These are phyloP conservation scores for Echeveria elegans DNA, from an alignment of 164 flowering plant species.

Conservation along the genomic window DNA sequence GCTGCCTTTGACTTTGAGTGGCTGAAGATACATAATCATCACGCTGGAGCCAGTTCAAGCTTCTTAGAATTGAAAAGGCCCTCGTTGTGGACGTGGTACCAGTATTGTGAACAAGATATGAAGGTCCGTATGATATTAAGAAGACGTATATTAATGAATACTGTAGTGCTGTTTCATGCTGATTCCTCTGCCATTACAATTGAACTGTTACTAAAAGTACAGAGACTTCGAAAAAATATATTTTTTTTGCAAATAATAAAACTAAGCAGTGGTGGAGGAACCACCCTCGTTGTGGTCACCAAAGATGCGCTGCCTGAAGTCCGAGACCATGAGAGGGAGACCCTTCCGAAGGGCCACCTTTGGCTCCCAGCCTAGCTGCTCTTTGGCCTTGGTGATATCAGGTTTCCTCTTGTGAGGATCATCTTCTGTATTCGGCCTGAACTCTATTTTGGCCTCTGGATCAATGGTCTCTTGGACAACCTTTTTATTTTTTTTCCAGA, in stretches of 20 bases:
- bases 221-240: background rate
- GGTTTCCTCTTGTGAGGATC: slow-evolving; percentile 99
- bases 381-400: slow-evolving; percentile 81
- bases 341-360: slow-evolving; percentile 76
- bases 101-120: too few species aligned
- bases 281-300: slow-evolving; percentile 61
- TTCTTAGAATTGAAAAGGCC: too few species aligned
- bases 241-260: background rate
- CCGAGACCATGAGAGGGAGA: slow-evolving; percentile 85
- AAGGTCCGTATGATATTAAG: too few species aligned
- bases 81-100: too few species aligned
- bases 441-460: slow-evolving; percentile 77
- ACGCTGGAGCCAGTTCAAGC: too few species aligned
- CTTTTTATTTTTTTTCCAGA: slow-evolving; percentile 38
- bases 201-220: background rate
- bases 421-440: slow-evolving; percentile 83
- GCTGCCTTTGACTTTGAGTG: too few species aligned
- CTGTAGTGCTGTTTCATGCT: background rate
- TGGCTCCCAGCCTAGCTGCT: slow-evolving; percentile 84
- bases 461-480: slow-evolving; percentile 91
- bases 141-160: background rate
- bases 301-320: slow-evolving; percentile 75
- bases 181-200: background rate
- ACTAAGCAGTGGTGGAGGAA: slow-evolving; percentile 10
- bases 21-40: too few species aligned